A percentile compares a stretch with the other conserved stretches of the same genome.
Conservation (phyloP, 2,329 filamentous ascomycete species). For the Tolypocladium tropicale region DNA sequence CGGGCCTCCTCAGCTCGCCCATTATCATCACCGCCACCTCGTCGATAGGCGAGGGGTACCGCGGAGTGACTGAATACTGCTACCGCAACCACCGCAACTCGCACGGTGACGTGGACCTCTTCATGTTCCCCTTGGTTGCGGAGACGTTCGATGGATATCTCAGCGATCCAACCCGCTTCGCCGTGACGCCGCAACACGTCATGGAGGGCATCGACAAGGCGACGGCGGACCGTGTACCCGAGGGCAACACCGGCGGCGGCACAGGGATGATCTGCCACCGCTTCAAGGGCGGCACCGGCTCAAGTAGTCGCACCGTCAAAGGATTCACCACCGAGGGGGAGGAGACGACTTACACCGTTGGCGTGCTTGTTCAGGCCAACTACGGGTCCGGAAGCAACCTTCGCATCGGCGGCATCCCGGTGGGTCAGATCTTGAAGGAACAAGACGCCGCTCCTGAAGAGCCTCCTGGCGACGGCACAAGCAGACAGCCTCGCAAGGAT, state of each 20-base stretch:
- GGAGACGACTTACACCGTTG: constrained; percentile 43
- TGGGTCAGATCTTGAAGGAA: constrained; percentile 44
- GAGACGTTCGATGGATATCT: constrained; percentile 56
- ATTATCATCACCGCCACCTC: constrained; percentile 51
- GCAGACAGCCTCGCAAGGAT: constrained; percentile 16
- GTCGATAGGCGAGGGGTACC: constrained; percentile 45
- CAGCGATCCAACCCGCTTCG: constrained; percentile 45
- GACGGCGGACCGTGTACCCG: constrained; percentile 38
- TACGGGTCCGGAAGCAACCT: constrained; percentile 50
- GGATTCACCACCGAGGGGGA: constrained; percentile 24
- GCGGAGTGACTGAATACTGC: constrained; percentile 47
- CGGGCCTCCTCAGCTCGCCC: constrained; percentile 47
- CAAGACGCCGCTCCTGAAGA: neutral
- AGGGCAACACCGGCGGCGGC: constrained; percentile 57
- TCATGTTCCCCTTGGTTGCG: constrained; percentile 46
- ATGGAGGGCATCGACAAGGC: constrained; percentile 42
- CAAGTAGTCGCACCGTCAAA: constrained; percentile 44
- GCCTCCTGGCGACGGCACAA: neutral
- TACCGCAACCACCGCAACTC: constrained; percentile 32
- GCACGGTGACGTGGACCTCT: constrained; percentile 37
- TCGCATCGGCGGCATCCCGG: constrained; percentile 47
- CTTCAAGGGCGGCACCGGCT: constrained; percentile 59
- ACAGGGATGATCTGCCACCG: constrained; percentile 57
- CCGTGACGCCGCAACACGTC: constrained; percentile 42
- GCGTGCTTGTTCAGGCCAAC: constrained; percentile 54